Percentiles rank a stretch among this genome's conserved stretches.
These are phyloP conservation scores for Cavenderia fasciculata DNA, from an alignment of 78 protist species.

Conservation along the genomic window DNA sequence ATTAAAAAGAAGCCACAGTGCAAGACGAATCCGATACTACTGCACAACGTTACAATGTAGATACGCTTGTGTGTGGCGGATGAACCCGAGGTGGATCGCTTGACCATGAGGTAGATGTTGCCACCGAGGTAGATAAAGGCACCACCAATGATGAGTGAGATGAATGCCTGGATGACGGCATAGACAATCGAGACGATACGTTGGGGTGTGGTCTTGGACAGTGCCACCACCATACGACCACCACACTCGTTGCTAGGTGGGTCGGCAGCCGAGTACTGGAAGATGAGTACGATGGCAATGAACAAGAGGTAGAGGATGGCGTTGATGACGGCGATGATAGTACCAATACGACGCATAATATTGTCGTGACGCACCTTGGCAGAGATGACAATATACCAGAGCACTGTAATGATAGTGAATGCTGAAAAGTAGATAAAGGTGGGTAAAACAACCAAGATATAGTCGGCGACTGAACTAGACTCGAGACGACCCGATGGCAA, in stretches of 20 bases:
- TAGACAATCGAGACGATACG: slow-evolving; percentile 14
- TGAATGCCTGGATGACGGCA: slow-evolving; percentile 53
- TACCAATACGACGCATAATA: not conserved
- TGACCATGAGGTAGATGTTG: not conserved
- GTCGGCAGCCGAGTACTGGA: not conserved
- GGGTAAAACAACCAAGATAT: slow-evolving; percentile 45
- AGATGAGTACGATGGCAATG: slow-evolving; percentile 28
- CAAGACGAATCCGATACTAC: slow-evolving; percentile 34
- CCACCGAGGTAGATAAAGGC: slow-evolving; percentile 53
- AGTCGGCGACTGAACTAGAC: slow-evolving; percentile 19
- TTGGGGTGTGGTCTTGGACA: slow-evolving; percentile 20
- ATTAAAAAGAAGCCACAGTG: slow-evolving; percentile 49
- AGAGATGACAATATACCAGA: slow-evolving; percentile 30
- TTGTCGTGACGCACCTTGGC: not conserved
- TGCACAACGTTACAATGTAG: not conserved
- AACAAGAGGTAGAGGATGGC: slow-evolving; percentile 9
- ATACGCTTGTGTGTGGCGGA: not conserved
- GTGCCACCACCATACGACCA: slow-evolving; percentile 1
- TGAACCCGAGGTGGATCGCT: not conserved
- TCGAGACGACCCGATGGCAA: slow-evolving; percentile 18
- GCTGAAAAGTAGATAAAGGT: slow-evolving; percentile 49
- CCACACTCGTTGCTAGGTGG: slow-evolving; percentile 11
- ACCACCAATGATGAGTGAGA: slow-evolving; percentile 24
- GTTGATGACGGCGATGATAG: not conserved
- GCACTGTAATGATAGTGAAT: slow-evolving; percentile 17